These are phyloP conservation scores for Tothia fuscella DNA, from an alignment of 2,329 filamentous ascomycete species.

Conservation along the genomic window DNA sequence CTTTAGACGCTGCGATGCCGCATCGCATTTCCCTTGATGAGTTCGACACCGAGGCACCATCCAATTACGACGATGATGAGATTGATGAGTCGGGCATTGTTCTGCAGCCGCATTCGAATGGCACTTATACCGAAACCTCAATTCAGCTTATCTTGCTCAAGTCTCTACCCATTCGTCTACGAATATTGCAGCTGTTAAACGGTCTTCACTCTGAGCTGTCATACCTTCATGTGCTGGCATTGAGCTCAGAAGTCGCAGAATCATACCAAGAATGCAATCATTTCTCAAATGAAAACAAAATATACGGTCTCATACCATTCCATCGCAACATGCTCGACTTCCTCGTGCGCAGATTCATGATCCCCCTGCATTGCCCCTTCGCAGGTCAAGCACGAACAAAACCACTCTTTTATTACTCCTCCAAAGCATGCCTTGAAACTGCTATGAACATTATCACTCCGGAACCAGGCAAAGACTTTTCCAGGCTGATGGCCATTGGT, in stretches of 20 bases:
- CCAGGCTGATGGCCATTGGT: slow-evolving; percentile 24
- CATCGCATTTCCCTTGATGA: slow-evolving; percentile 21
- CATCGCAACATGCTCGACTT: slow-evolving; percentile 41
- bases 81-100: slow-evolving; percentile 15
- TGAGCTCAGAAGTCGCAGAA: slow-evolving; percentile 19
- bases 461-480: slow-evolving; percentile 25
- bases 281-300: slow-evolving; percentile 12
- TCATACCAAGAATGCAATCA: slow-evolving; percentile 17
- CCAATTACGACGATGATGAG: slow-evolving; percentile 17
- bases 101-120: slow-evolving; percentile 12
- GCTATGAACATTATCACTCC: slow-evolving; percentile 19
- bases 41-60: slow-evolving; percentile 20
- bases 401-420: slow-evolving; percentile 39
- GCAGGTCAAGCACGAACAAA: slow-evolving; percentile 30
- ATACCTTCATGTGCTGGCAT: slow-evolving; percentile 20
- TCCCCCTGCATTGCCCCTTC: slow-evolving; percentile 42
- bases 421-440: slow-evolving; percentile 35
- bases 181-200: slow-evolving; percentile 19
- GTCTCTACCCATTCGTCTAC: slow-evolving; percentile 14
- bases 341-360: slow-evolving; percentile 41
- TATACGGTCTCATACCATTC: slow-evolving; percentile 20
- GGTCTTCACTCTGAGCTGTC: slow-evolving; percentile 20
- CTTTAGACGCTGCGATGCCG: slow-evolving; percentile 20
- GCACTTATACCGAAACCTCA: slow-evolving; percentile 15
- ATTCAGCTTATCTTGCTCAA: slow-evolving; percentile 16